phyloP scores from a whole-genome alignment of 2,329 filamentous ascomycete genomes.

The Fusarium sororula region DNA sequence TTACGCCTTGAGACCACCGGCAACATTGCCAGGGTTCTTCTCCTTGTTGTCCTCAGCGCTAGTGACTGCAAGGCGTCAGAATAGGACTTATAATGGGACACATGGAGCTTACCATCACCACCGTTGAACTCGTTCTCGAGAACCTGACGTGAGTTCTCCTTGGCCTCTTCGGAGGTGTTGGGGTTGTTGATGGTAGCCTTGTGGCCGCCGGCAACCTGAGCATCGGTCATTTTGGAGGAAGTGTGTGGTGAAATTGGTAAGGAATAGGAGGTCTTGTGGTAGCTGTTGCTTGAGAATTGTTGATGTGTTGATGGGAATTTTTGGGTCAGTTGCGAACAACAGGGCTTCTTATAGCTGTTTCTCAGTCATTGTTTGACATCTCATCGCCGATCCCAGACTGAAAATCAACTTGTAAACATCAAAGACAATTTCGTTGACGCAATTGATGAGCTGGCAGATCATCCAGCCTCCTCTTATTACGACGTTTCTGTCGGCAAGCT shows the following conservation, averaged over 20 bases:
- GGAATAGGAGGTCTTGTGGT: background rate
- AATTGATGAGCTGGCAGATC: conserved; percentile 15
- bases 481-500: background rate
- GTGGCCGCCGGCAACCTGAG: conserved; percentile 65
- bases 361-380: background rate
- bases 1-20: conserved; percentile 61
- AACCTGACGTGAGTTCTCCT: conserved; percentile 62
- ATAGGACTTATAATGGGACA: background rate
- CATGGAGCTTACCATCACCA: conserved; percentile 45
- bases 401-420: background rate
- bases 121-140: conserved; percentile 61
- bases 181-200: conserved; percentile 68
- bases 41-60: conserved; percentile 47
- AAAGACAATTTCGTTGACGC: conserved; percentile 30
- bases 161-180: conserved; percentile 63
- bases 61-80: conserved; percentile 36
- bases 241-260: background rate
- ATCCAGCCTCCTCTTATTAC: background rate
- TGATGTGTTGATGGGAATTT: background rate
- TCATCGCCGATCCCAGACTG: background rate
- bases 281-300: background rate
- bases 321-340: background rate
- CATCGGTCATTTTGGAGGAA: conserved; percentile 56
- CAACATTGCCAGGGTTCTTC: conserved; percentile 65
- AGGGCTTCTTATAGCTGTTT: conserved; percentile 27